Evolutionary conservation across 2,329 filamentous ascomycete species (phyloP).

Genomic region (Pyricularia grisea): DNA sequence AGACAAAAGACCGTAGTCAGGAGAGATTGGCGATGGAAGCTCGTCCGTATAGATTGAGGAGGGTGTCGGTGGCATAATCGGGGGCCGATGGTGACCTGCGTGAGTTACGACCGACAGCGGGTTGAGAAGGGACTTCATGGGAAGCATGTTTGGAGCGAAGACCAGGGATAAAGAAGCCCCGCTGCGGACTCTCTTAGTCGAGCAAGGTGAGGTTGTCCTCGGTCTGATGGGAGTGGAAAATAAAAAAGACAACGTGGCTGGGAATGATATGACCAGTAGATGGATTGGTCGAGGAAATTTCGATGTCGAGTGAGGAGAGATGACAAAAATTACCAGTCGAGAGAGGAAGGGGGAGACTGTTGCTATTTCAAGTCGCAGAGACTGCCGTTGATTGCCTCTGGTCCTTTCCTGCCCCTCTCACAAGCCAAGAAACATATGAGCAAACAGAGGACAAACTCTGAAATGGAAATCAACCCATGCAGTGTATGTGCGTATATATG

Average conservation of each 20-base stretch:
- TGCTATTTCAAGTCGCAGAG: background rate
- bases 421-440: background rate
- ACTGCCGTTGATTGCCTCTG: background rate
- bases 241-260: background rate
- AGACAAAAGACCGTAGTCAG: background rate
- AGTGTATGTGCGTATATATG: background rate
- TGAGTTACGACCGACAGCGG: conserved; percentile 24
- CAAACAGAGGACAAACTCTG: background rate
- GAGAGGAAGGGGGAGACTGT: background rate
- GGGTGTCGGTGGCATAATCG: conserved; percentile 26
- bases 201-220: background rate
- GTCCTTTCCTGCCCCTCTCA: background rate
- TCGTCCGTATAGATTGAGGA: conserved; percentile 23
- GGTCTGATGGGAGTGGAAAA: background rate
- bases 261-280: background rate
- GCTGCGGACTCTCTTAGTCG: conserved; percentile 8
- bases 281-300: background rate
- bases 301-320: background rate
- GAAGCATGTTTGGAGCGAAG: conserved; percentile 42
- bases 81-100: conserved; percentile 30
- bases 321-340: background rate
- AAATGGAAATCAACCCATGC: background rate
- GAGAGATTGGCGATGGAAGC: background rate
- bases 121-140: conserved; percentile 58
- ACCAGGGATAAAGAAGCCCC: conserved; percentile 20